Evolutionary conservation across 257 asterid species (phyloP), one percentile per base, ranked within the genome.

Genomic region (Coffea canephora): DNA sequence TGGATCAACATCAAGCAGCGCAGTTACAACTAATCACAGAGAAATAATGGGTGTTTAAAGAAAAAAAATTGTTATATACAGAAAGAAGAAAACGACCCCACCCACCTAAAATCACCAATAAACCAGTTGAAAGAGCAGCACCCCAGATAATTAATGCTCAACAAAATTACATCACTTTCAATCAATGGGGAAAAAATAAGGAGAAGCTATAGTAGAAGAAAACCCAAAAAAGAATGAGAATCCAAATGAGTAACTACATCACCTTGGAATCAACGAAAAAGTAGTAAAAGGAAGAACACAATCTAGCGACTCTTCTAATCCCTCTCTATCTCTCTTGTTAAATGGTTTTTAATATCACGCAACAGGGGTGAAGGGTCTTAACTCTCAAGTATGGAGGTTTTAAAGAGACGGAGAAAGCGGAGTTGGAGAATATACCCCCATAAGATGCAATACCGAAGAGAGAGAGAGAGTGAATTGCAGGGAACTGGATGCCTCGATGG

Each of bases 351-450:
- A 61, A 66, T 19, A 10, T 23, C 49, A 81, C 48, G 78, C 68
- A 78, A 77, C 64, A 19, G 55, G 43, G 43, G 43, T 31, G 31
- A 43, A 48, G 75, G 5, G 41, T 18, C 62, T 45, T 65, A 82
- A n/a, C n/a, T n/a, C n/a, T n/a, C n/a, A n/a, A 83, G 59, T 75
- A 81, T 75, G 54, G 68, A 76, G 81, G 66, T 77, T 64, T 61
- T 67, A 64, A 78, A 46, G 13, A 69, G 82, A 23, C 76, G 71
- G 80, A 83, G 68, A 82, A 15, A 8, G 57, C 79, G 18, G 66
- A 62, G n/a, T 50, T 74, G 65, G 76, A 46, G 97, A 90, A 91
- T 90, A 93, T 93, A 79, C 97, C 87, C 73, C 87, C 73, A 77
- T 78, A 83, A 79, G 83, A 73, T 76, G 87, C 86, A 55, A 45